Evolutionary conservation across 257 asterid species (phyloP), one percentile per base, ranked within the genome.

Genomic region (Gynochthodes officinalis): DNA sequence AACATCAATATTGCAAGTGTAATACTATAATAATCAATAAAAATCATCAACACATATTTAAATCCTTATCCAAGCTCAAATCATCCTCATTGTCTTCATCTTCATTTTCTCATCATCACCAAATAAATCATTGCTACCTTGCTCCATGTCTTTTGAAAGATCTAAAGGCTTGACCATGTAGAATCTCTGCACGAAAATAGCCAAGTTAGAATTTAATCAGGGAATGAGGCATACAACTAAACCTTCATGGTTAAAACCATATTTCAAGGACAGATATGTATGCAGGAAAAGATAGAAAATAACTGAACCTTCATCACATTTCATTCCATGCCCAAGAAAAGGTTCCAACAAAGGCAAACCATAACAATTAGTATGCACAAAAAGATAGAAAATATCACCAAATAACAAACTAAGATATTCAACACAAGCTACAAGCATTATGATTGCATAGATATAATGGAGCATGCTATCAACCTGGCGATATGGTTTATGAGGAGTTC

Each of bases 81-180:
- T n/a, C n/a, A n/a, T n/a, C n/a, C n/a, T n/a, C n/a, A n/a, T n/a
- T n/a, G n/a, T n/a, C n/a, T n/a, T n/a, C n/a, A n/a, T n/a, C n/a
- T n/a, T n/a, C n/a, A n/a, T n/a, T n/a, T n/a, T n/a, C n/a, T n/a
- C n/a, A n/a, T n/a, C n/a, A n/a, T n/a, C n/a, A n/a, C n/a, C n/a
- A n/a, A n/a, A n/a, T n/a, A n/a, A n/a, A n/a, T n/a, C n/a, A n/a
- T n/a, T n/a, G n/a, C n/a, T n/a, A n/a, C n/a, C n/a, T n/a, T n/a
- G n/a, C n/a, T n/a, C n/a, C n/a, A n/a, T n/a, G n/a, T n/a, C n/a
- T n/a, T n/a, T n/a, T n/a, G n/a, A n/a, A n/a, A n/a, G n/a, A n/a
- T n/a, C n/a, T n/a, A n/a, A 93, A 78, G 98, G 97, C 84, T 93
- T 93, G 75, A 93, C 96, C 96, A 88, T 84, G 87, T 82, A 85